phyloP scores from a whole-genome alignment of 495 filamentous ascomycete genomes.

The Trichodelitschia bisporula region DNA sequence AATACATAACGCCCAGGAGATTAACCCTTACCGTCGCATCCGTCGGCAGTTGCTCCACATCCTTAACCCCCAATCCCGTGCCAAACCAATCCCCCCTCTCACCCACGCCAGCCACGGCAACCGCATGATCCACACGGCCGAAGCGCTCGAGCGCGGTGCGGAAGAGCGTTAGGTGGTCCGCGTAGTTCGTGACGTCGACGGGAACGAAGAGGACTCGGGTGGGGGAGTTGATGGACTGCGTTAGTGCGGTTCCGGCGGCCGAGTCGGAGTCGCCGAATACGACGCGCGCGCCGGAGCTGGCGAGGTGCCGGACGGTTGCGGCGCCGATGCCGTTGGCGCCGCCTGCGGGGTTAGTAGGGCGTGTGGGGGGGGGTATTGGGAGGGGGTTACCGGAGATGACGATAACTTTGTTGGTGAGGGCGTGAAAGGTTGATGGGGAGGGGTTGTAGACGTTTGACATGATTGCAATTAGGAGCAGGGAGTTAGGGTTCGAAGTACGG shows the following conservation, averaged over 20 bases:
- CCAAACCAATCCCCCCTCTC: neutral
- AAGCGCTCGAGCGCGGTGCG: neutral
- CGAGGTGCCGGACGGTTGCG: constrained; percentile 7
- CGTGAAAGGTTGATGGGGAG: too few relatives aligned
- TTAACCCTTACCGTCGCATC: neutral
- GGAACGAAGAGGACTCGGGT: too few relatives aligned
- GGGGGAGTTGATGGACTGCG: too few relatives aligned
- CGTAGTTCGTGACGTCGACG: neutral
- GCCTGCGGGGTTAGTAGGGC: too few relatives aligned
- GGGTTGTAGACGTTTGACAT: too few relatives aligned
- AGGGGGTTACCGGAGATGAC: too few relatives aligned
- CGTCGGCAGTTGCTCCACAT: neutral
- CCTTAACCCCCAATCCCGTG: neutral
- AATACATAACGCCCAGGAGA: neutral
- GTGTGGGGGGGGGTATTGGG: too few relatives aligned
- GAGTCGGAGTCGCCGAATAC: constrained; percentile 9
- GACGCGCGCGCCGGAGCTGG: constrained; percentile 7
- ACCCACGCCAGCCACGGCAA: neutral
- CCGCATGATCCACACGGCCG: neutral
- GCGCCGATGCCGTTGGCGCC: constrained; percentile 14
- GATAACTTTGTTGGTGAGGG: too few relatives aligned
- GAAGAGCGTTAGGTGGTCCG: neutral
- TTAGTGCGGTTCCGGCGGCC: neutral
- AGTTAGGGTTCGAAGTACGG: too few relatives aligned
- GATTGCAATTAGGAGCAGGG: too few relatives aligned